Conservation (phyloP, 768 basidiomycete species). For the Lyophyllum semitale region DNA sequence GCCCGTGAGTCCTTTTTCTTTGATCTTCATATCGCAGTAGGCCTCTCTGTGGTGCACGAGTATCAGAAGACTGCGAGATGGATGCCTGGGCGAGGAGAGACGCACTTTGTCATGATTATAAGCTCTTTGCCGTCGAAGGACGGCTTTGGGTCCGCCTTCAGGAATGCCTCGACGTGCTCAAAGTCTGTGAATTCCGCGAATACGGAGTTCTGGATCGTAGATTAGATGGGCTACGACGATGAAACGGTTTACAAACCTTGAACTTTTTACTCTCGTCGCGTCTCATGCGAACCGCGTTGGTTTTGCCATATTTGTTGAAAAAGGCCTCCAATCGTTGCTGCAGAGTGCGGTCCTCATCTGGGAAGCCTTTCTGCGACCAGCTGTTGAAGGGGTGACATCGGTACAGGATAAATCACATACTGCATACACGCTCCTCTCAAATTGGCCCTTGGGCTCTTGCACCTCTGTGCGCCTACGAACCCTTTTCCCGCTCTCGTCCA, state of each 20-base stretch:
- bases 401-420: constrained; percentile 49
- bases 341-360: constrained; percentile 59
- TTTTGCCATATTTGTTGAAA: constrained; percentile 74
- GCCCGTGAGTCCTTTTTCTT: constrained; percentile 86
- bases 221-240: background rate
- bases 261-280: constrained; percentile 82
- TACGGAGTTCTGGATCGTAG: constrained; percentile 70
- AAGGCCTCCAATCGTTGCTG: constrained; percentile 79
- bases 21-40: constrained; percentile 95
- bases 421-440: constrained; percentile 86
- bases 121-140: constrained; percentile 77
- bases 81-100: constrained; percentile 4
- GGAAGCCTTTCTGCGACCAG: constrained; percentile 82
- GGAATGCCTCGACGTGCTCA: constrained; percentile 68
- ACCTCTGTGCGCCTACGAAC: constrained; percentile 77
- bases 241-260: constrained; percentile 59
- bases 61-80: background rate
- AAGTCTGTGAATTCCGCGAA: constrained; percentile 86
- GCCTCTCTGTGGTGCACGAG: constrained; percentile 51
- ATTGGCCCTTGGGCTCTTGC: constrained; percentile 74
- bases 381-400: background rate
- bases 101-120: constrained; percentile 86
- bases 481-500: constrained; percentile 72
- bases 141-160: constrained; percentile 81
- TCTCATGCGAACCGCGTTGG: constrained; percentile 87